phyloP scores from a whole-genome alignment of 805 yeast species.

The Torulaspora indica region DNA sequence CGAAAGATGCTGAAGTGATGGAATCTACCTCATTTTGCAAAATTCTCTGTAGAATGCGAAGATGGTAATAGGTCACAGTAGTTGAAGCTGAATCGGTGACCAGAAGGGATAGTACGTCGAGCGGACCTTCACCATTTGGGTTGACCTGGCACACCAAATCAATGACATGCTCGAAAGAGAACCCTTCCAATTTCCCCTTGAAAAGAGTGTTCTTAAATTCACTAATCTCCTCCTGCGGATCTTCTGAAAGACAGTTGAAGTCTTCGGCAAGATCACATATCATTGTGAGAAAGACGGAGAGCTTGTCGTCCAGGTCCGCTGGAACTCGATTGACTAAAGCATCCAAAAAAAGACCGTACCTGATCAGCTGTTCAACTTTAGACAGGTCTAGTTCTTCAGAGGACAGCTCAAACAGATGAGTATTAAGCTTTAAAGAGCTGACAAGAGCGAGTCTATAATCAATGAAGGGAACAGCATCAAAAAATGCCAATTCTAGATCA shows the following conservation, averaged over 20 bases:
- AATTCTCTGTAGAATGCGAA: constrained; percentile 35
- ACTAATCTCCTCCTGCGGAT: constrained; percentile 19
- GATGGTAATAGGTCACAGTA: constrained; percentile 31
- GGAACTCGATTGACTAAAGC: constrained; percentile 16
- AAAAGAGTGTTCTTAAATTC: constrained; percentile 22
- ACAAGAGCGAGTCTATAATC: constrained; percentile 43
- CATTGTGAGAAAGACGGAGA: constrained; percentile 31
- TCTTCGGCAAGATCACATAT: constrained; percentile 39
- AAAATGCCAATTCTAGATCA: constrained; percentile 19
- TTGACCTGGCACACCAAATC: constrained; percentile 4
- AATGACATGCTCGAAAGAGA: constrained; percentile 12
- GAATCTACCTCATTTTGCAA: constrained; percentile 34
- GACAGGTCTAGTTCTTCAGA: constrained; percentile 9
- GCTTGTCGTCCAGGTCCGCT: constrained; percentile 9
- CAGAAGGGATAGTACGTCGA: background rate
- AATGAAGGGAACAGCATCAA: constrained; percentile 31
- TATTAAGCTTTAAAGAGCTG: constrained; percentile 44
- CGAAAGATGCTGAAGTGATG: constrained; percentile 25
- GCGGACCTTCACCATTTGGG: background rate
- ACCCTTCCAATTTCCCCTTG: constrained; percentile 10
- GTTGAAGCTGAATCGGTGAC: constrained; percentile 1
- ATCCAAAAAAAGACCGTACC: constrained; percentile 29
- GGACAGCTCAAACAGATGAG: constrained; percentile 28
- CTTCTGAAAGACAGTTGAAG: constrained; percentile 33
- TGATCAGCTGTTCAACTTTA: constrained; percentile 18